Conservation (phyloP, 2,329 filamentous ascomycete genomes). For the Aureobasidium musti region DNA sequence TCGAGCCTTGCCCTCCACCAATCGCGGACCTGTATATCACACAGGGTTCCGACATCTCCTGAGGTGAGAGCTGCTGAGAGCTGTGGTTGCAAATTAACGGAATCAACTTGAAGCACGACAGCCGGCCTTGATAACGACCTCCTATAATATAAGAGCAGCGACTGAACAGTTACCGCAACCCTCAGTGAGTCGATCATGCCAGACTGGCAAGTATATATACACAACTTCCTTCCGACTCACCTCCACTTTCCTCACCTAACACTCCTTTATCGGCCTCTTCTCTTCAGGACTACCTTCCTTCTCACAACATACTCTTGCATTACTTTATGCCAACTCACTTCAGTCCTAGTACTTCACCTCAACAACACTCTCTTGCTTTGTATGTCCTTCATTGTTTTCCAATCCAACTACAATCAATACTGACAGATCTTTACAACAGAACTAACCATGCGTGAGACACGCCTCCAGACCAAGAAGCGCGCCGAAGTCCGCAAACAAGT, state of each 20-base stretch:
- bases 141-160: not conserved
- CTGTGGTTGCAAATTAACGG: not conserved
- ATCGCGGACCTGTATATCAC: not conserved
- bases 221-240: not conserved
- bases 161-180: not conserved
- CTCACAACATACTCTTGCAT: not conserved
- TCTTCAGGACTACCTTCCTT: not conserved
- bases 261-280: not conserved
- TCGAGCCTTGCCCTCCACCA: not conserved
- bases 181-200: not conserved
- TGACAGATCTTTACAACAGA: conserved; percentile 9
- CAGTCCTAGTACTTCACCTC: not conserved
- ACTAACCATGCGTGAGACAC: conserved; percentile 13
- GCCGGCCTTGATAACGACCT: not conserved
- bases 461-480: conserved; percentile 6
- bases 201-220: not conserved
- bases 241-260: not conserved
- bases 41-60: no score
- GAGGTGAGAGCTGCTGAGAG: not conserved
- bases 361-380: not conserved
- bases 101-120: no score
- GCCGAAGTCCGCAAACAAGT: conserved; percentile 2
- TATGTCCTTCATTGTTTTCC: not conserved
- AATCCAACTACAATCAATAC: not conserved
- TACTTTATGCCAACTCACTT: not conserved